A percentile compares a stretch with the other conserved stretches of the same genome.
phyloP scores from a whole-genome alignment of 306 rosid species.

The Prinsepia uniflora region DNA sequence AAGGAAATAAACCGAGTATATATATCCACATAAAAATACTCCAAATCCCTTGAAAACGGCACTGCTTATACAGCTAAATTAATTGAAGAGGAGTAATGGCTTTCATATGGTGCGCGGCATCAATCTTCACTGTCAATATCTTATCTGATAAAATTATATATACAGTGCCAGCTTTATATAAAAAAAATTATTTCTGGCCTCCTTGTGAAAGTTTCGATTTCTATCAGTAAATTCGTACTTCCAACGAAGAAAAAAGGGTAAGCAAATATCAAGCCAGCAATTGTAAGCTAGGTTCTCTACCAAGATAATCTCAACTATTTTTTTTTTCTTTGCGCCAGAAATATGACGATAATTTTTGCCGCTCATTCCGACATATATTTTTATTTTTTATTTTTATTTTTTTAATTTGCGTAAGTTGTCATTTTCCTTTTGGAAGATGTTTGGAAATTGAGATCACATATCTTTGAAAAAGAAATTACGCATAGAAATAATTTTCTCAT shows the following conservation, averaged over 20 bases:
- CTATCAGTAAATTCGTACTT: no score
- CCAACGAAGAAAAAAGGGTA: no score
- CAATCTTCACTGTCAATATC: not conserved
- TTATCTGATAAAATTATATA: not conserved
- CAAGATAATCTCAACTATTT: not conserved
- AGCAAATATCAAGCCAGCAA: no score
- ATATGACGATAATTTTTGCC: slow-evolving; percentile 5
- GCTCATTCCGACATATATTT: not conserved
- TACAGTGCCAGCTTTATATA: no score
- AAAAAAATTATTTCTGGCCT: no score
- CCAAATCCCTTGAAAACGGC: not conserved
- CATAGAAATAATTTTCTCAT: not conserved
- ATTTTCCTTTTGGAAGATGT: not conserved
- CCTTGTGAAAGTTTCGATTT: no score
- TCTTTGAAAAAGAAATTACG: not conserved
- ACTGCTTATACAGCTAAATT: not conserved
- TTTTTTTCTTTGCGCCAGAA: not conserved
- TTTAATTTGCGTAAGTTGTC: not conserved
- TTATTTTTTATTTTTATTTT: not conserved
- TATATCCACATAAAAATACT: no score
- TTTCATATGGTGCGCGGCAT: not conserved
- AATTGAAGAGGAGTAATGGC: not conserved
- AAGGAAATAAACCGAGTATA: not conserved
- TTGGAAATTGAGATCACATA: not conserved
- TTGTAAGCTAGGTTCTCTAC: not conserved